Base-by-base conservation (phyloP, 257 asterid species). In the Oldenlandia corymbosa region DNA sequence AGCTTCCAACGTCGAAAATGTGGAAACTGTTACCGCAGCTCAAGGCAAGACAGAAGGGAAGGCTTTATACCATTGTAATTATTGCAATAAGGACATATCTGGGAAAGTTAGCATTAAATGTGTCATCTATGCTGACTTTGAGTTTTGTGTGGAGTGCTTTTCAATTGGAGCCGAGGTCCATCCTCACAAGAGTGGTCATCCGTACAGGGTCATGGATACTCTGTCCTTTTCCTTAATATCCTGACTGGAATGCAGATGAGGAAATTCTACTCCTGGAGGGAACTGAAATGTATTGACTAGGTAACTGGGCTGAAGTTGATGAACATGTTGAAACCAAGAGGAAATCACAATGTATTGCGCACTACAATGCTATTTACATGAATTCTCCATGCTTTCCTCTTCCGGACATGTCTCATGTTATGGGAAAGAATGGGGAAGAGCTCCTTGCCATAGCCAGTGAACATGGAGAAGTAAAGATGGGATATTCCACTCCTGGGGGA, bases 331-430 rank as follows among this genome's bases (percentile, higher is more conserved):
- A 96, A 75, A 92, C 99, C 46, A 92, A 92, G 73, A 85, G 74
- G 70, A 87, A 75, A 81, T 71, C 74, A 61, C 86, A 81, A 56
- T 92, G 97, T 71, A 70, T 84, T 73, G 88, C 85, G 47, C 99
- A 92, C 68, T 92, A 84, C 72, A 78, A 77, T 67, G 60, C 54
- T 66, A 76, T 80, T 51, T 92, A 85, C 73, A 85, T 84, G 88
- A 84, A 84, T 62, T 92, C 97, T 47, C 84, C 85, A 4, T 81
- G 91, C 85, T 92, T 92, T 73, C 99, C 99, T 52, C 93, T 92
- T 72, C 97, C 99, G 87, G 99, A 92, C 77, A 89, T 92, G 99
- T 79, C 96, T 73, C 99, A 85, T 68, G 96, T 92, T 68, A 87
- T 87, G 89, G 99, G 99, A 50, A 92, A 92, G 85, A 92, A 75